Evolutionary conservation across 129 eudicot genomes (phyloP), one percentile per base, ranked within the genome.

Genomic region (Flaveria brownii): DNA sequence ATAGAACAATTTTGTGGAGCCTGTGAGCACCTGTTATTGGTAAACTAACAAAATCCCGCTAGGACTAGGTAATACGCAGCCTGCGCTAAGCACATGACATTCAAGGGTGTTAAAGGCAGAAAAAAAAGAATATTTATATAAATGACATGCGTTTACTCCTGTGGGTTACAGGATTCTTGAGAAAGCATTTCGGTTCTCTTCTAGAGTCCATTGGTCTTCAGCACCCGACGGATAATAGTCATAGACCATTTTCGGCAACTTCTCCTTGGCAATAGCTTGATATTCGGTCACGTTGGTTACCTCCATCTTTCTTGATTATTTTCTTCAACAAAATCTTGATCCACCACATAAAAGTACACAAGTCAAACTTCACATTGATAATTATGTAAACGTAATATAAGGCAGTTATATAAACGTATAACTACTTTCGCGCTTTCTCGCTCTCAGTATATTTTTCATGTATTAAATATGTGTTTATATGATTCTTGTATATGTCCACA

Each of bases 1-100:
- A 1, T 42, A 63, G 28, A 54, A 2, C 42, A 14, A 83, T 88
- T 56, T 56, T 18, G 4, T 33, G 39, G 6, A 4, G 39, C 39
- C 39, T 33, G 6, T 33, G 39, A 33, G 6, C 39, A 33, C 39
- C 6, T 7, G 39, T 33, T 33, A 33, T 33, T 0, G 39, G 6
- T 33, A 56, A n/a, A 56, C 14, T n/a, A 12, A 56, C 6, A 18
- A 3, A 20, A 28, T 14, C 68, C 42, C 43, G 12, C 20, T 62
- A 25, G 20, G 43, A 62, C 9, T 4, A 12, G n/a, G 42, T 26
- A 62, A 62, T 16, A 62, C 5, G 18, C 3, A 28, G 43, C n/a
- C 13, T 12, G 49, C 39, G 39, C 39, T 33, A 33, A 33, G 39
- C 39, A 33, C 6, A 33, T 33, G 1, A 33, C 39, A 0, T 33